A percentile compares a stretch with the other conserved stretches of the same genome.
Evolutionary conservation across 805 yeast genomes (phyloP).

Genomic region (Candida takata): DNA sequence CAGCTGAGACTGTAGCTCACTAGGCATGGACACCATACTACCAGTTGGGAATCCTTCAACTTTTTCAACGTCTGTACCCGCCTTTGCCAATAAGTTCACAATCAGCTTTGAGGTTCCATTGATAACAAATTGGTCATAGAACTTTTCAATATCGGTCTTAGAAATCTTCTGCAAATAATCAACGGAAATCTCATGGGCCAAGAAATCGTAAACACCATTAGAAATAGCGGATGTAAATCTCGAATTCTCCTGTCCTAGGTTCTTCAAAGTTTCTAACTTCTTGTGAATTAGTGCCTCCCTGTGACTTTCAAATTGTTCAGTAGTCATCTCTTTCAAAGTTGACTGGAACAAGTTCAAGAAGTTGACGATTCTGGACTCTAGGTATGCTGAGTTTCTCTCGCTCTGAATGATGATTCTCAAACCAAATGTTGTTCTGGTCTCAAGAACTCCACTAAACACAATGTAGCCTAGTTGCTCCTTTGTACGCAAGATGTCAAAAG

Average conservation of each 20-base stretch:
- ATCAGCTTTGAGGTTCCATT: conserved; percentile 37
- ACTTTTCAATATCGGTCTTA: conserved; percentile 49
- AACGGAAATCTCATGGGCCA: conserved; percentile 50
- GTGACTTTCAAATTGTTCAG: conserved; percentile 61
- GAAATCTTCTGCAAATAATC: conserved; percentile 45
- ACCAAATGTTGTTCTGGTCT: conserved; percentile 66
- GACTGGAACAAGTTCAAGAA: conserved; percentile 46
- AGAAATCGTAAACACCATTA: conserved; percentile 75
- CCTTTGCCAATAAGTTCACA: conserved; percentile 55
- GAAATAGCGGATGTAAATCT: conserved; percentile 62
- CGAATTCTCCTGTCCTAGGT: conserved; percentile 66
- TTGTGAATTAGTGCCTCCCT: conserved; percentile 60
- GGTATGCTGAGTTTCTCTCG: conserved; percentile 65
- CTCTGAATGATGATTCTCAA: conserved; percentile 75
- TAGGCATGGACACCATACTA: conserved; percentile 34
- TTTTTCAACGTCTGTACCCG: conserved; percentile 19
- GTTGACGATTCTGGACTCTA: conserved; percentile 68
- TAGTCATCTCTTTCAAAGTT: conserved; percentile 43
- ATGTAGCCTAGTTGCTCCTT: conserved; percentile 94
- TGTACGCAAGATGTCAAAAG: conserved; percentile 84
- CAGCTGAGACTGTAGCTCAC: conserved; percentile 49
- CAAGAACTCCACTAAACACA: conserved; percentile 71
- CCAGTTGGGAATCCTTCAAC: conserved; percentile 43
- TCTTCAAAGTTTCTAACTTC: conserved; percentile 67
- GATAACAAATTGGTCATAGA: conserved; percentile 41